Evolutionary conservation across 2,329 filamentous ascomycete genomes (phyloP).

Genomic region (Daldinia sp.): DNA sequence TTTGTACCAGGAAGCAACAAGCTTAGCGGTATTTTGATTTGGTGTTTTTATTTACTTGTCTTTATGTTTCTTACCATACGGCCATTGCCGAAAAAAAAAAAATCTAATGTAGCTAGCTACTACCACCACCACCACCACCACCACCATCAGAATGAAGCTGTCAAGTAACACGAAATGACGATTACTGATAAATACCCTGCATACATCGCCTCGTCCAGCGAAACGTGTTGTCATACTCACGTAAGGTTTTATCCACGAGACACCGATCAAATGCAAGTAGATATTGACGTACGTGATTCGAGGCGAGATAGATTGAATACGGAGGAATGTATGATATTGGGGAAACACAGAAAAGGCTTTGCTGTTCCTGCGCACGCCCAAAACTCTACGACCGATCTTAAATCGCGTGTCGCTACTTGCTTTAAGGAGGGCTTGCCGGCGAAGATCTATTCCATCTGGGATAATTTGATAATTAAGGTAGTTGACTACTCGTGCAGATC

Average conservation of each 20-base stretch:
- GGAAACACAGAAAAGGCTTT: conserved; percentile 17
- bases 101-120: conserved; percentile 27
- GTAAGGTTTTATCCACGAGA: conserved; percentile 18
- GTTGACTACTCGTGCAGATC: neutral
- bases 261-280: conserved; percentile 12
- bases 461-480: conserved; percentile 8
- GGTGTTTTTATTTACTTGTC: neutral
- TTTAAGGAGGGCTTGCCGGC: neutral
- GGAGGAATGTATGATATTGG: conserved; percentile 4
- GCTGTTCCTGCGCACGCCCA: conserved; percentile 12
- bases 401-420: conserved; percentile 1
- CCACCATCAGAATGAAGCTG: conserved; percentile 31
- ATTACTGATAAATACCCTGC: conserved; percentile 6
- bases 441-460: neutral
- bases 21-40: conserved; percentile 9
- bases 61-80: conserved; percentile 5
- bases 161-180: conserved; percentile 23
- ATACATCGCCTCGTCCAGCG: neutral
- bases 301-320: conserved; percentile 6
- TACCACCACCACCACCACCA: too few species aligned
- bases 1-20: conserved; percentile 9
- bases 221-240: conserved; percentile 6
- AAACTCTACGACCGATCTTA: neutral
- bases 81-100: neutral
- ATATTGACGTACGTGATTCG: conserved; percentile 9